Evolutionary conservation across 2,329 filamentous ascomycete species (phyloP), one percentile per base, ranked within the genome.

Genomic region (Fusarium sp.): DNA sequence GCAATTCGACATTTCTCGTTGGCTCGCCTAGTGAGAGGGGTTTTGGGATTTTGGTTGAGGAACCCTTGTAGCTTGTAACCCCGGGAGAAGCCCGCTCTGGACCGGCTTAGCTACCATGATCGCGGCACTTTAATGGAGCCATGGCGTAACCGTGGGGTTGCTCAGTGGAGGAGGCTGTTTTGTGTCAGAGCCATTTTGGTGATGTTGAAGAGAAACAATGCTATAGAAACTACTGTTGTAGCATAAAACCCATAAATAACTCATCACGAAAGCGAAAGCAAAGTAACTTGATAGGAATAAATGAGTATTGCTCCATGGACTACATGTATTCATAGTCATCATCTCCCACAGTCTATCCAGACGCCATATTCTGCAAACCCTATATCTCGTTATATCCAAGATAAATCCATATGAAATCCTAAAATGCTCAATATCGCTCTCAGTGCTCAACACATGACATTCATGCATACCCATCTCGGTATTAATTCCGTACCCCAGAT

Each of bases 1-100:
- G 59, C 61, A 77, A 77, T 75, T 53, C 63, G 47, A 31, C 55
- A 67, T 54, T 71, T 67, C 71, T 77, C 75, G 75, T 77, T 77
- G 75, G 75, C 56, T 71, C 54, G 47, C 63, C 63, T 64, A 53
- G 47, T 41, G 51, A 44, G 64, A 55, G 57, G 61, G 53, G 51
- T 35, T 33, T 65, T 65, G 47, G 26, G n/a, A 35, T 42, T 72
- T 58, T 72, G 65, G 70, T 72, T 72, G 69, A 42, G 13, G 22
- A 20, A 58, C 35, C 61, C 58, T 58, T 39, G 53, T 48, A 42
- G 39, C 55, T 42, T 45, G 50, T 30, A 62, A 42, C 65, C 56
- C 68, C 74, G 66, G 74, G 67, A 71, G 57, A 67, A 73, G 68
- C 47, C 72, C 70, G 50, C 51, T 35, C 55, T 50, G 30, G 51